Conservation (phyloP, 495 filamentous ascomycete species). For the Pseudoneurospora amorphoporcata region DNA sequence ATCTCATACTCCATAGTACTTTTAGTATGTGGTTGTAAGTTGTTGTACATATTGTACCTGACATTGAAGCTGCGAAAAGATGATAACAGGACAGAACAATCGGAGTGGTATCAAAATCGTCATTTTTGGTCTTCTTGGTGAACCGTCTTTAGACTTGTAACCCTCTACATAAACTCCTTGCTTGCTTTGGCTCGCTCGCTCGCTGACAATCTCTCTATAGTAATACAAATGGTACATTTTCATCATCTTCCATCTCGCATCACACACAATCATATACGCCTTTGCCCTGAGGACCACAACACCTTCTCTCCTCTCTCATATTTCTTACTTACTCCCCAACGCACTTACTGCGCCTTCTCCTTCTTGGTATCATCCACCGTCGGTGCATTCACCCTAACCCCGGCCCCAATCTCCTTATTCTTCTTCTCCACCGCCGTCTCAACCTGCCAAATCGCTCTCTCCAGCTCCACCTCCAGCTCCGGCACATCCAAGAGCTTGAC, state of each 20-base stretch:
- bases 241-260: neutral
- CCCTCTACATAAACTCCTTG: no score
- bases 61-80: neutral
- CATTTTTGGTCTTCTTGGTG: neutral
- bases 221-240: neutral
- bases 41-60: neutral
- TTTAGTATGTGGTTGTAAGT: neutral
- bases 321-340: neutral
- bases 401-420: constrained; percentile 23
- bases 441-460: constrained; percentile 82
- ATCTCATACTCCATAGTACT: neutral
- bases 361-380: constrained; percentile 10
- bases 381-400: neutral
- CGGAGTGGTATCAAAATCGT: neutral
- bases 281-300: no score
- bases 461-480: constrained; percentile 76
- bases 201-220: neutral
- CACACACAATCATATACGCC: constrained; percentile 4
- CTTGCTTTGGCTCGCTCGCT: neutral
- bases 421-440: constrained; percentile 52
- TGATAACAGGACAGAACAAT: neutral
- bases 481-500: constrained; percentile 65
- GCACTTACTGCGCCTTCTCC: constrained; percentile 13
- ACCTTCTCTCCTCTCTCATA: no score
- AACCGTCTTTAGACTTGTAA: neutral